Evolutionary conservation across 2,329 filamentous ascomycete genomes (phyloP), one percentile per base, ranked within the genome.

Genomic region (Colletotrichum kahawae): DNA sequence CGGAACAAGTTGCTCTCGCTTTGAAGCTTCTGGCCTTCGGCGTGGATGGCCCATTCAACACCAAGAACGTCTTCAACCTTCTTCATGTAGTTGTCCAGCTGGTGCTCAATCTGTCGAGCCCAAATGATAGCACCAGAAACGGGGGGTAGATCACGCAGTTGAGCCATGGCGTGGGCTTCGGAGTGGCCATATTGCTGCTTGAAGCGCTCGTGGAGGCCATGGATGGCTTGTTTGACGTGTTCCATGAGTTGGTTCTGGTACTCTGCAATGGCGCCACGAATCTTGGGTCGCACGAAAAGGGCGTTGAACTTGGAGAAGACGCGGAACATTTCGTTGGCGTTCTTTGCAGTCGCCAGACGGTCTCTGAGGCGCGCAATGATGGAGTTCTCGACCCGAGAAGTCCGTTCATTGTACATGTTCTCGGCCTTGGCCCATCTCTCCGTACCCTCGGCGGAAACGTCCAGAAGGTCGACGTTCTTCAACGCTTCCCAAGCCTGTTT

Each of bases 291-390:
- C 71, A 99, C 96, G 79, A 99, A 98, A 34, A 99, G 92, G 3
- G 97, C 97, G 82, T 99, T 99, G 90, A 99, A 99, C 83, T 98
- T 98, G 68, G 97, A 98, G 84, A 99, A 99, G 76, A 99, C 97
- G 70, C 97, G 94, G 84, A 99, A 99, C 97, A 99, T 99, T 85
- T 99, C 97, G 82, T 98, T 98, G 54, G 97, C 97, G 77, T 95
- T 98, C 88, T 98, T 98, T 14, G 97, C 96, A 8, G 95, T 98
- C 16, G 96, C 97, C 71, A 99, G 90, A 74, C 97, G 94, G 84
- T 99, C 97, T 80, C 97, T 92, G 36, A 99, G 89, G 69, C 95
- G 92, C 38, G 97, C 95, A 83, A 99, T 99, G 84, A 99, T 99
- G 5, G 97, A 98, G 85, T 99, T 99, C 83, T 99, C 97, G 6